Base-by-base conservation (phyloP, 345 rosid species). In the Citrus inodora region DNA sequence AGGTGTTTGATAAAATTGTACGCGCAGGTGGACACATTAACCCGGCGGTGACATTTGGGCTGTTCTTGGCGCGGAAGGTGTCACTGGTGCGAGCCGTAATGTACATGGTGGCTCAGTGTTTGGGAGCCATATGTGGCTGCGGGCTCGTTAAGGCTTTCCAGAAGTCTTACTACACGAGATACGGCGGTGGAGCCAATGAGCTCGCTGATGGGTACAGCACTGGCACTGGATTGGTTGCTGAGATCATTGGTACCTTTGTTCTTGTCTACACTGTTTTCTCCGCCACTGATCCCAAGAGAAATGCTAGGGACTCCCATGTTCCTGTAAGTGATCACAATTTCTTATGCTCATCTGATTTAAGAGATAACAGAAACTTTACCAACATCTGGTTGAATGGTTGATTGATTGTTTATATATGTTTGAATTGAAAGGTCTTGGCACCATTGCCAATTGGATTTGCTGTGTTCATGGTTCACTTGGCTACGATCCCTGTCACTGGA, bases 391-490 rank as follows among this genome's bases (percentile, higher is more conserved):
- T 46, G 51, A 46, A 46, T 13, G 51, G 1, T 14, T 30, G 25
- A 51, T 60, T 60, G n/a, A 11, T 32, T 37, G 6, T 13, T 30
- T 60, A 7, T 67, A 67, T 3, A 14, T n/a, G 5, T 61, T 27
- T 30, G 59, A 55, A 16, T 75, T 38, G 55, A 21, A 40, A 90
- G 92, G 90, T 91, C 2, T 82, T 91, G 85, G 92, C 92, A 21
- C 92, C 94, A 32, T 87, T 91, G 53, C 92, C 94, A 0, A 91
- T 89, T 71, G 94, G 94, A 1, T 88, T 91, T 65, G 88, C 92
- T 4, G 94, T 90, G 86, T 90, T 90, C 76, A 85, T 90, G 90
- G 91, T 90, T 24, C 94, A 90, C 83, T 82, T 90, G 67, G 92
- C 92, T 2, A 90, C 90, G 8, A 89, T 90, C 79, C 92, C 94